A percentile compares a stretch with the other conserved stretches of the same genome.
These are phyloP conservation scores for Fomitopsis serialis DNA, from an alignment of 768 basidiomycete species.

Conservation along the genomic window DNA sequence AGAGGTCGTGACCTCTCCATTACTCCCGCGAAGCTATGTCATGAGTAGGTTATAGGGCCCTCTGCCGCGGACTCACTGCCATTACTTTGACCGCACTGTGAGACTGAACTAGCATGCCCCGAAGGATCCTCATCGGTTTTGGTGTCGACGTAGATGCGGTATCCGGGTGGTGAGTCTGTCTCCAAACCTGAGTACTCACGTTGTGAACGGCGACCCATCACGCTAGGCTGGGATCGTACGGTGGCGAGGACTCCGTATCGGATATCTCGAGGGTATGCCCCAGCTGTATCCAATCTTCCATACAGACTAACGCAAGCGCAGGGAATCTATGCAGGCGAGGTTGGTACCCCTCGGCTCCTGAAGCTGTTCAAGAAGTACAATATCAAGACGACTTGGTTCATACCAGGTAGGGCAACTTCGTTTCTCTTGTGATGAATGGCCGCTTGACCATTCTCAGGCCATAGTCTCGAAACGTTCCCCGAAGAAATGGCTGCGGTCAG, in stretches of 20 bases:
- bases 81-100: no score
- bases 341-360: constrained; percentile 61
- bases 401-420: constrained; percentile 42
- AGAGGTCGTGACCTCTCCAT: no score
- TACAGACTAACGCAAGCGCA: constrained; percentile 9
- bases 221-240: constrained; percentile 64
- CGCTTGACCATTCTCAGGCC: constrained; percentile 33
- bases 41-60: no score
- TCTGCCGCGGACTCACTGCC: no score
- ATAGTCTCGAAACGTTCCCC: constrained; percentile 73
- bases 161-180: constrained; percentile 57
- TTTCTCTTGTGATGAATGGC: not conserved
- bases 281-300: not conserved
- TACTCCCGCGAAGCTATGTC: no score
- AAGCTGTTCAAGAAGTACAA: constrained; percentile 68
- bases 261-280: constrained; percentile 56
- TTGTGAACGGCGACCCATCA: not conserved
- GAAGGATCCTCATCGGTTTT: constrained; percentile 53
- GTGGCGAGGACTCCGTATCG: constrained; percentile 64
- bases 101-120: constrained; percentile 34
- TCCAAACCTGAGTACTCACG: not conserved
- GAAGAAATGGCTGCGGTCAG: constrained; percentile 62
- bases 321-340: constrained; percentile 75
- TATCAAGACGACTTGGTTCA: constrained; percentile 72
- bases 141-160: constrained; percentile 78